These are phyloP conservation scores for Funneliformis mosseae DNA, from an alignment of 192 early-diverging fungal species.

Conservation along the genomic window DNA sequence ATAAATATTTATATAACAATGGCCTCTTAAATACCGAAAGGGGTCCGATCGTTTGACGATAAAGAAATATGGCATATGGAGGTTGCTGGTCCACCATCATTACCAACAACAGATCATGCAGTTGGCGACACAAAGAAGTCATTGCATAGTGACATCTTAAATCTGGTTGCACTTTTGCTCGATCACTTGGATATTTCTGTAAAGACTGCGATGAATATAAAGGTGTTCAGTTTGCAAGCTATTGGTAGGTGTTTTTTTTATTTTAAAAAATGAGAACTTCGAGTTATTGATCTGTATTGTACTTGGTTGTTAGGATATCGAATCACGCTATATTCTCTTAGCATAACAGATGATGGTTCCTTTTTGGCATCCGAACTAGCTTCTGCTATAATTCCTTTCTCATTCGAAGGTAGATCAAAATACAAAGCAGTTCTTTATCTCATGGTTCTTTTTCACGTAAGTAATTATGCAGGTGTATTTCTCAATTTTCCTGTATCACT, in stretches of 20 bases:
- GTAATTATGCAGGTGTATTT: too few species aligned
- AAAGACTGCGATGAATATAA: constrained; percentile 14
- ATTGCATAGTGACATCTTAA: constrained; percentile 30
- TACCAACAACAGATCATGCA: neutral
- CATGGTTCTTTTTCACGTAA: too few species aligned
- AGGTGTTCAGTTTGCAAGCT: constrained; percentile 33
- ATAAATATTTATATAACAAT: neutral
- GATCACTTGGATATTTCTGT: constrained; percentile 3
- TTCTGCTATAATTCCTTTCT: too few species aligned
- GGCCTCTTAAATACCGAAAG: neutral
- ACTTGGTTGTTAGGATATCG: too few species aligned
- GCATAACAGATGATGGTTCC: constrained; percentile 16
- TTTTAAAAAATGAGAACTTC: too few species aligned
- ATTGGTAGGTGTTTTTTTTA: constrained; percentile 26
- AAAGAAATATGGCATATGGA: constrained; percentile 24
- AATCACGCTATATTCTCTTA: too few species aligned
- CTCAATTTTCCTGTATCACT: too few species aligned
- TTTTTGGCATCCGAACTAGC: constrained; percentile 25
- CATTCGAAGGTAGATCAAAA: too few species aligned
- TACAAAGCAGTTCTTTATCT: too few species aligned
- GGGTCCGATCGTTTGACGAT: constrained; percentile 10
- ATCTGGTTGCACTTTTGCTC: constrained; percentile 23
- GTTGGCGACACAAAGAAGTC: constrained; percentile 26
- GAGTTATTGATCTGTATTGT: too few species aligned
- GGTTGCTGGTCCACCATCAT: constrained; percentile 20